Base-by-base conservation (phyloP, 164 flowering plant species). In the Piper longum region DNA sequence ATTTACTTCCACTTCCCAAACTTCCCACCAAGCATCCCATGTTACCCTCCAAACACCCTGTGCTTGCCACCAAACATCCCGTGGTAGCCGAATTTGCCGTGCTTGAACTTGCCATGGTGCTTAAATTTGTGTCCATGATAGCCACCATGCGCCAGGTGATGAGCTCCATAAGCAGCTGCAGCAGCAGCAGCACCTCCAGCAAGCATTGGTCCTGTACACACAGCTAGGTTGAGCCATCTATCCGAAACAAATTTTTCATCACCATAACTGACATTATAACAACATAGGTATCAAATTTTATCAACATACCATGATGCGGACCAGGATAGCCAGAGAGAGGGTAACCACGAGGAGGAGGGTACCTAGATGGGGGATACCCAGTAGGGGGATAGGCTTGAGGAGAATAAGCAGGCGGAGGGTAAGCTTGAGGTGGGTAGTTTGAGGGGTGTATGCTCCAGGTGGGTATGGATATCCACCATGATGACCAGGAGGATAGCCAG, bases 131-230 rank as follows among this genome's bases (percentile, higher is more conserved):
- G 72, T 39, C 83, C 85, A 64, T 44, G 62, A 57, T 70, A 41
- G 66, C 63, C 26, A 48, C 62, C 67, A 16, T 66, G 70, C 12
- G 70, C 2, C 16, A 71, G 44, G 4, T 78, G 80, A 72, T 84
- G 89, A 16, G 81, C 82, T 14, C 92, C 92, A 63, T 78, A 81
- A 55, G 86, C 89, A 19, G 83, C 89, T n/a, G 96, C 89, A 0
- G 91, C 96, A 17, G 89, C 89, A 0, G 89, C 86, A 8, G 87
- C 91, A 60, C 89, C 96, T 4, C 96, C 90, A 13, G 92, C 89
- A 62, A 88, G 68, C 74, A 88, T 2, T 56, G 64, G 71, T 40
- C 87, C 91, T 74, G 80, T 72, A 16, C 79, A 61, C 39, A 43
- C 4, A 57, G 4, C 7, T 17, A 57, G 2, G 3, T 4, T 6